phyloP scores from a whole-genome alignment of 148 eudicot species.

The Silene uniflora region DNA sequence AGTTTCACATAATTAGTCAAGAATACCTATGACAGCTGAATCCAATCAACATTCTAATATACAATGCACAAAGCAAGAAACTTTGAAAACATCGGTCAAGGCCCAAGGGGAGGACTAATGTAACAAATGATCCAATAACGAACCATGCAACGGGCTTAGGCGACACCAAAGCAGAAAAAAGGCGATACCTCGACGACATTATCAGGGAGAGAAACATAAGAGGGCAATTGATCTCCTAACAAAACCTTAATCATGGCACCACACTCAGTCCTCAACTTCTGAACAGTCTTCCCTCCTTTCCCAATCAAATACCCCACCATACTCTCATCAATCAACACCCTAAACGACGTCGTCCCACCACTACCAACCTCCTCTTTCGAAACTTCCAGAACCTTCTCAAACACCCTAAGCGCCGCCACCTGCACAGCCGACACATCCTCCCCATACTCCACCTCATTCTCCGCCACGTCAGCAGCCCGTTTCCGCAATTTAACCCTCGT shows the following conservation, averaged over 20 bases:
- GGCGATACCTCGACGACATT: constrained; percentile 53
- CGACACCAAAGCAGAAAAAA: not conserved
- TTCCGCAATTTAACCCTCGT: constrained; percentile 25
- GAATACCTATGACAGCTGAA: not conserved
- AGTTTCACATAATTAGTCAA: not conserved
- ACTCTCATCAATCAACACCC: constrained; percentile 44
- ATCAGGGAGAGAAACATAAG: constrained; percentile 36
- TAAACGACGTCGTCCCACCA: constrained; percentile 36
- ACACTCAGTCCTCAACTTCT: constrained; percentile 57
- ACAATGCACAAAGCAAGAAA: not conserved
- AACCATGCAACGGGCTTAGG: not conserved
- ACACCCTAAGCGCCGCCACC: constrained; percentile 64
- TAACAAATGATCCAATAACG: too few species aligned
- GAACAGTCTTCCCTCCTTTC: constrained; percentile 60
- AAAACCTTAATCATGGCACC: constrained; percentile 68
- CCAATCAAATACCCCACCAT: constrained; percentile 69
- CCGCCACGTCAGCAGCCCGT: not conserved
- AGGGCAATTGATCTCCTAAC: constrained; percentile 33
- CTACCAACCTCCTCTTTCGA: constrained; percentile 47
- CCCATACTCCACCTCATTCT: constrained; percentile 24
- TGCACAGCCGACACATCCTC: constrained; percentile 55
- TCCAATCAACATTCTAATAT: not conserved
- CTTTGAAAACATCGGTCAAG: not conserved
- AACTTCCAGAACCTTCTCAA: constrained; percentile 67
- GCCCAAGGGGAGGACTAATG: too few species aligned